Evolutionary conservation across 306 rosid genomes (phyloP).

Genomic region (Carpinus fangiana): DNA sequence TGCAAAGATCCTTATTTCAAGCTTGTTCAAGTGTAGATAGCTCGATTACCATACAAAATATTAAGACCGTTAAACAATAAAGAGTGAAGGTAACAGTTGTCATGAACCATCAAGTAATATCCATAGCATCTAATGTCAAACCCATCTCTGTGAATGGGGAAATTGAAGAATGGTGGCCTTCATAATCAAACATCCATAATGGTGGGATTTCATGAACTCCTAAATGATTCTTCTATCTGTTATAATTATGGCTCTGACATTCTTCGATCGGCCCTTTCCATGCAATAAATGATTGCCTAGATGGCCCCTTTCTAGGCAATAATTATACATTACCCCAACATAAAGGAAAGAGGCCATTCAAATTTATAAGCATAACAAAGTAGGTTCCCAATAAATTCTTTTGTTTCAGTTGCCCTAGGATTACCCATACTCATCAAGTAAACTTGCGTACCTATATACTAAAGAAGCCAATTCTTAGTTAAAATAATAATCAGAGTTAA

Average conservation of each 20-base stretch:
- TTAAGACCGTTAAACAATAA: background rate
- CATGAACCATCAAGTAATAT: background rate
- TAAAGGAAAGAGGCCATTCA: background rate
- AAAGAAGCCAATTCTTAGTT: background rate
- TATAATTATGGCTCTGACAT: background rate
- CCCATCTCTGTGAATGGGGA: background rate
- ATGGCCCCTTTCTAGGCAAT: no score
- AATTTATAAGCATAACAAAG: background rate
- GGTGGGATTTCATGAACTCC: background rate
- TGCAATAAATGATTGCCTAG: background rate
- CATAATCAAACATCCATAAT: background rate
- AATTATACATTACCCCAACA: background rate
- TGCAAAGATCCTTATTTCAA: constrained; percentile 1
- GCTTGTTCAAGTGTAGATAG: background rate
- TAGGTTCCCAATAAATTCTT: background rate
- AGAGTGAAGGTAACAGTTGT: background rate
- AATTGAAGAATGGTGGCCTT: background rate
- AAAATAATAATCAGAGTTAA: background rate
- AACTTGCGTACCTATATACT: background rate
- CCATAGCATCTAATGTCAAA: background rate
- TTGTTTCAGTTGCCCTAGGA: background rate
- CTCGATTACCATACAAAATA: background rate
- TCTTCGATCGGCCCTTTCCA: background rate
- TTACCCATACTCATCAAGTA: background rate
- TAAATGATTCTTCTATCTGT: constrained; percentile 1